Base-by-base conservation (phyloP, 2,329 filamentous ascomycete species). In the Fusarium sp. region DNA sequence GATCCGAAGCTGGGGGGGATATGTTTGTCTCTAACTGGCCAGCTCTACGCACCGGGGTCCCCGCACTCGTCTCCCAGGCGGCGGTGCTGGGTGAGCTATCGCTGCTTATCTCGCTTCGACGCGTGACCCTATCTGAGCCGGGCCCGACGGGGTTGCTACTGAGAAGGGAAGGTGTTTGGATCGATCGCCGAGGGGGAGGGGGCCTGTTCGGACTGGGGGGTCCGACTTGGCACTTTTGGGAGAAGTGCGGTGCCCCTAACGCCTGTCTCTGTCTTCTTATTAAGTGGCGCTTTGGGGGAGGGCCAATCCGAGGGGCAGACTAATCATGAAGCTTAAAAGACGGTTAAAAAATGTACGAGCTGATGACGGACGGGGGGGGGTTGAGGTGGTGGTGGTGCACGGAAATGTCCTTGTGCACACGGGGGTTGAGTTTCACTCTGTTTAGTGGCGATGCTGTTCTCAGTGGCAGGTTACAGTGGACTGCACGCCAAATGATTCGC, bases 151-250 rank as follows among this genome's bases (percentile, higher is more conserved):
- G 59, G 58, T 48, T 65, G 46, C 62, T 72, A 59, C 73, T 64
- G 7, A 44, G 64, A 69, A 71, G 16, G 72, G 72, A 74, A 74
- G 72, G 72, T 74, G 66, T 10, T 51, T 46, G 52, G 56, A 71
- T 59, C 59, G 57, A 73, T 73, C 53, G 47, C 51, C 62, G 57
- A 41, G 53, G 40, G 34, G 58, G 18, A 23, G 18, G 18, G 18
- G 18, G 18, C 18, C 18, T 23, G 18, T 23, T 23, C 18, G 18
- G 54, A 8, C 36, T 43, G 37, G 28, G 44, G 52, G 27, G 44
- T 23, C 53, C 57, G 68, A 28, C 67, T 72, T 73, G 71, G 70
- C 68, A 39, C 23, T 23, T 23, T 23, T 23, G 23, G 23, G 23
- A 23, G 23, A 23, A 23, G 23, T 23, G 23, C 3, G 23, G 23